Conservation (phyloP, 306 rosid genomes). For the Luffa acutangula region DNA sequence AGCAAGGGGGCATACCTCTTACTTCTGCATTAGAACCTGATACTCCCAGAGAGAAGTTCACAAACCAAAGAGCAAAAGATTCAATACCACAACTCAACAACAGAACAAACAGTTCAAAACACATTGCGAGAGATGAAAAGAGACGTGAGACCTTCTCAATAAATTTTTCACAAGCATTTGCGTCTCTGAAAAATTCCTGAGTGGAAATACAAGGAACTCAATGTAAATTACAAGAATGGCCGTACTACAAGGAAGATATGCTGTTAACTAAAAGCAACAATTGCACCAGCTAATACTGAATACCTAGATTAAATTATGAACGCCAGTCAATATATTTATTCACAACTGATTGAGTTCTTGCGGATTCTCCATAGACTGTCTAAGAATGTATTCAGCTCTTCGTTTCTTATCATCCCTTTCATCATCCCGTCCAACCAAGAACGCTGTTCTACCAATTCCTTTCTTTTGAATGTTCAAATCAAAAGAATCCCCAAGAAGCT, state of each 20-base stretch:
- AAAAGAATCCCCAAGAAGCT: slow-evolving; percentile 55
- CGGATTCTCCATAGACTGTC: slow-evolving; percentile 68
- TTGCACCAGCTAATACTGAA: slow-evolving; percentile 3
- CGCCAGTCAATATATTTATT: slow-evolving; percentile 30
- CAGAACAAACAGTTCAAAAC: slow-evolving; percentile 18
- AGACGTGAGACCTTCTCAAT: background rate
- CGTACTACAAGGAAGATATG: slow-evolving; percentile 7
- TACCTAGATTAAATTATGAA: slow-evolving; percentile 13
- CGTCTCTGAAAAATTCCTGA: slow-evolving; percentile 3
- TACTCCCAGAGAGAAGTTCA: background rate
- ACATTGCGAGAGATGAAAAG: slow-evolving; percentile 11
- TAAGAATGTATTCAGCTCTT: slow-evolving; percentile 79
- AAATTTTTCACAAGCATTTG: slow-evolving; percentile 6
- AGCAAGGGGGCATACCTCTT: background rate
- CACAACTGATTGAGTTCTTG: slow-evolving; percentile 78
- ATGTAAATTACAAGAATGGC: slow-evolving; percentile 4
- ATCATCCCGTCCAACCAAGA: slow-evolving; percentile 49
- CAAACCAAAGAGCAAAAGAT: slow-evolving; percentile 3
- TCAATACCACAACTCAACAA: slow-evolving; percentile 14
- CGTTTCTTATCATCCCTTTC: slow-evolving; percentile 91
- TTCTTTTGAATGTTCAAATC: slow-evolving; percentile 60
- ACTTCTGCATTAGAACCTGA: background rate
- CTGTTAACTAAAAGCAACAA: slow-evolving; percentile 8
- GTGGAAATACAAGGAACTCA: slow-evolving; percentile 14
- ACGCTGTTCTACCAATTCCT: slow-evolving; percentile 27